Base-by-base conservation (phyloP, 1,284 basidiomycete genomes). In the Naganishia albida region DNA sequence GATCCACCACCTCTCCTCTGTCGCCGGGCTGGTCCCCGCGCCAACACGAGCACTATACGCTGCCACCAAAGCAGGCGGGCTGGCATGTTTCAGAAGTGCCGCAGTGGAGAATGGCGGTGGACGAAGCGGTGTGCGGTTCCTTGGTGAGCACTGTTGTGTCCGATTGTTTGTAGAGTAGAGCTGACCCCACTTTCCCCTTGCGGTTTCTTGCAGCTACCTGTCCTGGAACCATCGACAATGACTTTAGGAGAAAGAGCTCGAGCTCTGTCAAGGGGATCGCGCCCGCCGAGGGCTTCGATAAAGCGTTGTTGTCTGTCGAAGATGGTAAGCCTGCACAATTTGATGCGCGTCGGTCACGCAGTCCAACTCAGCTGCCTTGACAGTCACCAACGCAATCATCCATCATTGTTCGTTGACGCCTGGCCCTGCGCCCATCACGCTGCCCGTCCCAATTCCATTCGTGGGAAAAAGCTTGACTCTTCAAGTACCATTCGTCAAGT, bases 1-100 rank as follows among this genome's bases (percentile, higher is more conserved):
- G 0, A 83, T 95, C 46, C 85, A 90, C 43, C 85, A 93, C 59
- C 80, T 95, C 43, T 91, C 90, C 10, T 91, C 88, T 7, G 82
- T 90, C 3, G 92, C 88, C 2, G 87, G 90, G 0, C 82, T 89
- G 8, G 85, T 93, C 28, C 89, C 93, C 0, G 87, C 93, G 0
- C 93, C 93, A 0, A 92, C 90, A 0, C 87, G 93, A 18, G 82
- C 89, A 0, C 79, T 97, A 30, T 97, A 97, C 76, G 86, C 85
- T 0, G 87, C 91, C 0, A 90, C 89, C 3, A 97, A 97, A 77
- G 82, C 88, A 1, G 88, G 90, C 0, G 88, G 88, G 1, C 83
- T 91, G 52, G 76, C 88, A 49, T 86, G 92, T 65, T 91, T 90
- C 77, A 75, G 75, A 87, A 90, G 76, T 81, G 88, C 4, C 83